Conservation (phyloP, 495 filamentous ascomycete species). For the Tuber umbilicatum region DNA sequence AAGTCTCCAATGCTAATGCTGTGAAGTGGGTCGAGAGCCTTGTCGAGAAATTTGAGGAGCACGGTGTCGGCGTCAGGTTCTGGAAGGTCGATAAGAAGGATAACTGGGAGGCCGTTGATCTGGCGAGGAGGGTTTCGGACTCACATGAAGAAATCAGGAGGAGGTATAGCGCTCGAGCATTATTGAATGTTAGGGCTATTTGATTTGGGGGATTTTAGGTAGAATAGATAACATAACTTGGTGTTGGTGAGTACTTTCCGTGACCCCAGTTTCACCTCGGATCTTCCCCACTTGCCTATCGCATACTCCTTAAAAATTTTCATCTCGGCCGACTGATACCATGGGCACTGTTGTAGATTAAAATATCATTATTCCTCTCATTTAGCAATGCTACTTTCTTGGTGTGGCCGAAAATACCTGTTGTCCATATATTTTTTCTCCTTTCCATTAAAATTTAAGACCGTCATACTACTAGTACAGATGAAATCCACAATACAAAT, state of each 20-base stretch:
- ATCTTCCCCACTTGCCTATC: neutral
- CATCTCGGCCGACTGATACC: neutral
- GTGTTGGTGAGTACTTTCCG: neutral
- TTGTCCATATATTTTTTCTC: neutral
- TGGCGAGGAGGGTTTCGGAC: conserved; percentile 20
- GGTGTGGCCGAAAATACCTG: neutral
- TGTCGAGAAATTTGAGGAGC: conserved; percentile 16
- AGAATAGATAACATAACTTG: neutral
- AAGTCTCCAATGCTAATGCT: conserved; percentile 20
- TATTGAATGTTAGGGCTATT: neutral
- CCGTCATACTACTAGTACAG: neutral
- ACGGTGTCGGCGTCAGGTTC: conserved; percentile 20
- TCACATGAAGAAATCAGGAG: conserved; percentile 14
- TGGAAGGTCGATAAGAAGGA: conserved; percentile 34
- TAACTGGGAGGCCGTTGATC: conserved; percentile 13
- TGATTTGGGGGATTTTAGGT: neutral
- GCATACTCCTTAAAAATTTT: neutral
- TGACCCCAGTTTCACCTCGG: neutral
- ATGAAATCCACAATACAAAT: neutral
- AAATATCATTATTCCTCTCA: neutral
- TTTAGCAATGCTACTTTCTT: neutral
- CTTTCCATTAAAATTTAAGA: neutral
- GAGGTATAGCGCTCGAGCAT: neutral
- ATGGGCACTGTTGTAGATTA: neutral
- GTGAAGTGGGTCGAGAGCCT: conserved; percentile 27